Percentiles rank a stretch among this genome's conserved stretches.
Conservation (phyloP, 2,329 filamentous ascomycete genomes). For the Podosphaera xanthii region DNA sequence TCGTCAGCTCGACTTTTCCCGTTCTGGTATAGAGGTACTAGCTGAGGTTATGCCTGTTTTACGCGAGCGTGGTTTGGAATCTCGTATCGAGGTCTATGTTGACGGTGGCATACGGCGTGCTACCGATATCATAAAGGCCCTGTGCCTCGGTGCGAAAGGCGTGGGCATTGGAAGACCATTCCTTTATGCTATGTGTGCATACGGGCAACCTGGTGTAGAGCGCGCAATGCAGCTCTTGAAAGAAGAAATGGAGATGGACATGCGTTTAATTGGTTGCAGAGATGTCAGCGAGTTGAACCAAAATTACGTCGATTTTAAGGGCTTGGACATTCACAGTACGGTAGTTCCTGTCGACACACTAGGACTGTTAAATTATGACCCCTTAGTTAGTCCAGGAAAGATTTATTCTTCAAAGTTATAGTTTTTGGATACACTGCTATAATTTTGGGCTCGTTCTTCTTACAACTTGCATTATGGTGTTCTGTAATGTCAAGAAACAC, state of each 20-base stretch:
- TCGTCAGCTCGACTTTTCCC: constrained; percentile 76
- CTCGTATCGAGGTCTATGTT: constrained; percentile 67
- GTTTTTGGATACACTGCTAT: not conserved
- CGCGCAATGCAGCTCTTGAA: constrained; percentile 78
- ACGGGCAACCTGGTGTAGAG: constrained; percentile 70
- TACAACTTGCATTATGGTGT: too few species aligned
- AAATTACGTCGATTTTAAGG: constrained; percentile 55
- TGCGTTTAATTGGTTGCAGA: constrained; percentile 71
- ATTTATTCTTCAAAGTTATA: not conserved
- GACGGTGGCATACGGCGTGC: constrained; percentile 79
- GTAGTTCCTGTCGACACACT: constrained; percentile 38
- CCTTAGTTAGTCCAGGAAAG: constrained; percentile 14
- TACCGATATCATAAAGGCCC: constrained; percentile 85
- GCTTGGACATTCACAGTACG: constrained; percentile 36
- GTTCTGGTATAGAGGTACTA: constrained; percentile 71
- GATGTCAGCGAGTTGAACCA: constrained; percentile 58
- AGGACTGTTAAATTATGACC: constrained; percentile 20
- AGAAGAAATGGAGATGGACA: constrained; percentile 98
- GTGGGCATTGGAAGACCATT: constrained; percentile 91
- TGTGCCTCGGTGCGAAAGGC: constrained; percentile 76
- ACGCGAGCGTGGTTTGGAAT: constrained; percentile 46
- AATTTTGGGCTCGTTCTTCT: not conserved
- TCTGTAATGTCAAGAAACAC: too few species aligned
- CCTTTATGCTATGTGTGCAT: constrained; percentile 86
- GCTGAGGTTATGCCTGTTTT: constrained; percentile 84